These are phyloP conservation scores for Deinandra increscens DNA, from an alignment of 129 eudicot species.

Conservation along the genomic window DNA sequence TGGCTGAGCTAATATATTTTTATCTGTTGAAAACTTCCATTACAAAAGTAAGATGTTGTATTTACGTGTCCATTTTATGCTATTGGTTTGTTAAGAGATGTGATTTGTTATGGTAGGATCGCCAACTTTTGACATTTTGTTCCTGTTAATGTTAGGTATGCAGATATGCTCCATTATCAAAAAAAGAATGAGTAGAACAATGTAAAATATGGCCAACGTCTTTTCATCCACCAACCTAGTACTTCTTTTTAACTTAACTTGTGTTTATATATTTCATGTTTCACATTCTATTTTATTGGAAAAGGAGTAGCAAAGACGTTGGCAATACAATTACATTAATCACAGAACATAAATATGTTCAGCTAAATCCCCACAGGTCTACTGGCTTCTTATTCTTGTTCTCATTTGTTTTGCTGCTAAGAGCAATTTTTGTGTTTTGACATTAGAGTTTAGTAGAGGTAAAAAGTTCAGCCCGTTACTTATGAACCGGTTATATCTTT, in stretches of 20 bases:
- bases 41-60: slow-evolving; percentile 61
- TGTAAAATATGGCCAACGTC: slow-evolving; percentile 96
- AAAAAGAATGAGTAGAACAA: slow-evolving; percentile 95
- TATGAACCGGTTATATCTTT: no score
- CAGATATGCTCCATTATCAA: slow-evolving; percentile 74
- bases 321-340: no score
- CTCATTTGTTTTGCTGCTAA: no score
- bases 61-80: slow-evolving; percentile 14
- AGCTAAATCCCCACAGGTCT: no score
- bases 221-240: slow-evolving; percentile 96
- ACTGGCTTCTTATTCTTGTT: no score
- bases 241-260: slow-evolving; percentile 9
- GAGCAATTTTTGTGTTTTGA: no score
- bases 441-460: no score
- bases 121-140: background rate
- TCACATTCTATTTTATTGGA: background rate
- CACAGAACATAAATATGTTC: no score
- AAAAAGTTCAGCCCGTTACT: no score
- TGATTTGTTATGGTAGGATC: slow-evolving; percentile 6
- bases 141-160: slow-evolving; percentile 47
- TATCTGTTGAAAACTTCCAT: slow-evolving; percentile 76
- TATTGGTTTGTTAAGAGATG: slow-evolving; percentile 11
- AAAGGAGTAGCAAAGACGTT: no score
- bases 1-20: slow-evolving; percentile 56
- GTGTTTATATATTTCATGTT: slow-evolving; percentile 9